Evolutionary conservation across 208 protist genomes (phyloP), one percentile per base, ranked within the genome.

Genomic region (Kentomonas sorsogonicus): DNA sequence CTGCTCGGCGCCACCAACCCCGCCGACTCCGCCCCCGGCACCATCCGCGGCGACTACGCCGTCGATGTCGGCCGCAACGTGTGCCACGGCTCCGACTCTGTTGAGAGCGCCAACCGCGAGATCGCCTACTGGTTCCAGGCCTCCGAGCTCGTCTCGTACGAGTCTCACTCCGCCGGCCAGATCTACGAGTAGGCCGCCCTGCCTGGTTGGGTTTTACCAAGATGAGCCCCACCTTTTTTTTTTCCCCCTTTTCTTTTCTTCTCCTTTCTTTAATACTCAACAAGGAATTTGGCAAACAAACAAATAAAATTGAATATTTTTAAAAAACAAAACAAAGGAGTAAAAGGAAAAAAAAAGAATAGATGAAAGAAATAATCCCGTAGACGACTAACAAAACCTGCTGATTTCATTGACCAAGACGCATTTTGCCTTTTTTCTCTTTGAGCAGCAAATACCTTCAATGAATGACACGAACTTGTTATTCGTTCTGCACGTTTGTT

Each of bases 1-100:
- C 83, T 99, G 38, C 84, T 99, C 40, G 98, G 98, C 60, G 92
- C 86, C 38, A 99, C 97, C 43, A 97, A 98, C 79, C 96, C 96
- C 54, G 72, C 77, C 39, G 84, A 93, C 66, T 90, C 86, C 34
- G 77, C 79, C 36, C 94, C 96, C 58, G 97, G 97, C 60, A 98
- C 97, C 61, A 98, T 99, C 74, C 91, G 98, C 55, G 97, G 97
- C 53, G 97, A 99, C 83, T 96, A 88, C 53, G 82, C 77, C 71
- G 70, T 98, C 59, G 88, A 97, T 63, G 89, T 98, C 50, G 93
- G 92, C 60, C 86, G 92, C 66, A 99, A 99, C 81, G 89, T 98
- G 59, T 93, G 96, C 79, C 98, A 99, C 89, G 97, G 96, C 52
- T 97, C 86, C 53, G 98, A 99, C 66, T 50, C 80, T 29, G 80